Conservation (phyloP, 257 asterid species). For the Scutellaria barbata region DNA sequence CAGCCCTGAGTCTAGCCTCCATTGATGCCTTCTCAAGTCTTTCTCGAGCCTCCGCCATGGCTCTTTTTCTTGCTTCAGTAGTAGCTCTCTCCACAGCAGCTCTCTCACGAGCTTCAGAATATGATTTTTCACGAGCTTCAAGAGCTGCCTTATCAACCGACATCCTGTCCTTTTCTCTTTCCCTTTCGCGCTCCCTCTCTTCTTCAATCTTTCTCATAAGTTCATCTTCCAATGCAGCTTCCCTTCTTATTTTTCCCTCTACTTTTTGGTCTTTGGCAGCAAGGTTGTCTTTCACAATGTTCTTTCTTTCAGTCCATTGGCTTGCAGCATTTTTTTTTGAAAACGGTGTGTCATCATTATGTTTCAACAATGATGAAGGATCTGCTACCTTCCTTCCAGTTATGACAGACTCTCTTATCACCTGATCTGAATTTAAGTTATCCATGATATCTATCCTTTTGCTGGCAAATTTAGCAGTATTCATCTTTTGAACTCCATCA, state of each 20-base stretch:
- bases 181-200: slow-evolving; percentile 93
- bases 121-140: slow-evolving; percentile 70
- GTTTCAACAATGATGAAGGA: slow-evolving; percentile 47
- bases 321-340: slow-evolving; percentile 40
- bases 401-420: slow-evolving; percentile 41
- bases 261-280: slow-evolving; percentile 43
- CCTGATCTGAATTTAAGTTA: slow-evolving; percentile 40
- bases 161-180: slow-evolving; percentile 96
- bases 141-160: slow-evolving; percentile 68
- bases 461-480: slow-evolving; percentile 39
- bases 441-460: slow-evolving; percentile 45
- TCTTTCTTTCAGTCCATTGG: slow-evolving; percentile 49
- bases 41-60: slow-evolving; percentile 63
- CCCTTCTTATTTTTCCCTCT: slow-evolving; percentile 54
- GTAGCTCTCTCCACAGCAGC: slow-evolving; percentile 67
- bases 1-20: slow-evolving; percentile 73
- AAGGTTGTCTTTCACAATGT: slow-evolving; percentile 41
- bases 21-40: slow-evolving; percentile 68
- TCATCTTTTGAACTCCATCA: slow-evolving; percentile 33
- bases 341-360: slow-evolving; percentile 37
- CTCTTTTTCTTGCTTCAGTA: slow-evolving; percentile 67
- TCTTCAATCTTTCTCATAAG: slow-evolving; percentile 65
- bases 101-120: slow-evolving; percentile 68
- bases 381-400: slow-evolving; percentile 52
- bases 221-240: slow-evolving; percentile 60